Evolutionary conservation across 2,329 filamentous ascomycete species (phyloP), one percentile per base, ranked within the genome.

Genomic region (Arthroderma sp.): DNA sequence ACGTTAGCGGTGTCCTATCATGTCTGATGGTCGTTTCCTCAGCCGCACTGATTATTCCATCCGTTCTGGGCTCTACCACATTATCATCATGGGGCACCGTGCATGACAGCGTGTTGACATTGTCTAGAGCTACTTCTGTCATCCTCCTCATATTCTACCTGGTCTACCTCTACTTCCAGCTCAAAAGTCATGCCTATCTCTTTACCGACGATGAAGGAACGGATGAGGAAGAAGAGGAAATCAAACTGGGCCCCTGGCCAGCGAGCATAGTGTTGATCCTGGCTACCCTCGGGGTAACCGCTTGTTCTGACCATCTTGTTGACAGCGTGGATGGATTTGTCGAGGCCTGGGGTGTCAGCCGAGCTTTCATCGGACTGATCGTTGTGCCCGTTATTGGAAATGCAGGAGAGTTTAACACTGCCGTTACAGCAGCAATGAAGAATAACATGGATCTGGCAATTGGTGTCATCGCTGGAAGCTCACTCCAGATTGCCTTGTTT

Each of bases 341-440:
- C 22, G 71, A 77, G 53, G 77, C 70, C 38, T 77, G 78, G 2
- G 73, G 79, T 48, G 83, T 87, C 59, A 86, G 80, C 68, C 83
- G 83, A 64, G 84, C 80, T 1, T 88, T 88, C 54, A 85, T 88
- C 54, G 83, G 83, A 68, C 68, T 87, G 40, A 83, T 87, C 42
- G 67, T 87, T 15, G 81, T 87, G 39, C 83, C 83, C 3, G 86
- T 87, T 51, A 83, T 87, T 29, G 83, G 83, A 38, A 87, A 87
- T 55, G 83, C 83, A 1, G 83, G 83, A 2, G 83, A 88, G 61
- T 83, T 88, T 56, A 83, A 87, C 33, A 87, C 84, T 1, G 84
- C 84, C 11, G 80, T 86, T 15, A 80, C 87, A 29, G 83, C 87
- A 28, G 83, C 84, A 0, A 70, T 80, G 50, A 82, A 85, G 62